Base-by-base conservation (phyloP, 768 basidiomycete species). In the Fomitopsis serialis region DNA sequence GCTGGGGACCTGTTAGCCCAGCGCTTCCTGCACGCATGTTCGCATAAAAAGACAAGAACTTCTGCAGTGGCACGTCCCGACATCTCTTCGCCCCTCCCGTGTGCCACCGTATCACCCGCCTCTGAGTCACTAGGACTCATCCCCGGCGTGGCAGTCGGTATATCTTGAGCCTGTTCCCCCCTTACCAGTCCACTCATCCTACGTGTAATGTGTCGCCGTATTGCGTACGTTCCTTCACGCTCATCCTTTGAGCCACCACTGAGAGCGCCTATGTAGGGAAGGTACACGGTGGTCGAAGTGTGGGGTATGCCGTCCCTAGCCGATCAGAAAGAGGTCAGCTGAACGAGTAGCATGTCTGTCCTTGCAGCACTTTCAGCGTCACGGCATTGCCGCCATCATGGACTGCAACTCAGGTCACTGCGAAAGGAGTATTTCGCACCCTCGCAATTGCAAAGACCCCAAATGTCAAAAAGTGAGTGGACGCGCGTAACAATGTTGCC, bases 211-310 rank as follows among this genome's bases (percentile, higher is more conserved):
- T 90, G 88, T 67, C 80, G 74, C 74, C 81, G 81, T 69, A 75
- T 89, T 68, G 84, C 88, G 88, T 89, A 72, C 62, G 87, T 79
- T 52, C 22, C 45, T 61, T 58, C 24, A 61, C 52, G 45, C 29
- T 17, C 24, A 24, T 51, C 6, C 40, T 6, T 43, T 36, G 35
- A 37, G 40, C 22, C 24, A 36, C 32, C 17, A 17, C 29, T 36
- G 21, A 37, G 15, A 37, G 11, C 51, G 46, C 37, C 54, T 54
- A 54, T 52, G 23, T 66, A 89, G 88, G 55, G 80, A 88, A 78
- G 88, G 88, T 68, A 89, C 87, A 19, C 79, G 79, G 22, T 90
- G 87, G 87, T 70, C 73, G 51, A 77, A 74, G 55, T 90, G 88
- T 67, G 82, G 83, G 61, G 87, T 89, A 68, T 51, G 70, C 46